Evolutionary conservation across 768 basidiomycete species (phyloP), one percentile per base, ranked within the genome.

Genomic region (Kwoniella sp.): DNA sequence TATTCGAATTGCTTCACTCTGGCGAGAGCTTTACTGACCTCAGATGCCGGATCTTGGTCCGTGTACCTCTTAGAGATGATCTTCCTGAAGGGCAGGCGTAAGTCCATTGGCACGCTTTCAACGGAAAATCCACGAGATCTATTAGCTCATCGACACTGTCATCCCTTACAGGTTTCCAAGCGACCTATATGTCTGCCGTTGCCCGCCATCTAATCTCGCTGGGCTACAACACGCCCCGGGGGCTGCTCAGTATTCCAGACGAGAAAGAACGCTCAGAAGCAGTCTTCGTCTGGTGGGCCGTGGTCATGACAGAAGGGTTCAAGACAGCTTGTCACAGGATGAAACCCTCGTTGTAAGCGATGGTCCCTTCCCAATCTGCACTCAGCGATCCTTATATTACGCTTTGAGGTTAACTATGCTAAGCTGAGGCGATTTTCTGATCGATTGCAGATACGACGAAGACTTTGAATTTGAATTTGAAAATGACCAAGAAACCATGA

Each of bases 201-300:
- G 41, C 48, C 2, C 47, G 45, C 23, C 75, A 77, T 34, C 26
- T 73, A 13, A 22, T 65, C 15, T 48, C 54, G 17, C 64, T 80
- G 12, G 75, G 72, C 15, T 70, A 68, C 47, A 74, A 78, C 55
- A 68, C 66, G 12, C 41, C 67, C 26, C 55, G 56, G 8, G 70
- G 72, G 25, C 50, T 78, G 2, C 38, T 68, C 15, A 54, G 50
- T 22, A 66, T 77, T 17, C 31, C 60, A 17, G 71, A 76, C 37
- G 63, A 66, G 41, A 65, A 71, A 22, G 61, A 68, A 13, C 56
- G 74, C 3, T 66, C 66, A 11, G 62, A 70, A 38, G 62, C 71
- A 15, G 66, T 72, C 57, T 93, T 92, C 75, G 89, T 92, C 1
- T 93, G 92, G 89, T 94, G 93, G 92, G 90, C 93, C 86, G 88